Evolutionary conservation across 306 rosid genomes (phyloP).

Genomic region (Heteromeles arbutifolia): DNA sequence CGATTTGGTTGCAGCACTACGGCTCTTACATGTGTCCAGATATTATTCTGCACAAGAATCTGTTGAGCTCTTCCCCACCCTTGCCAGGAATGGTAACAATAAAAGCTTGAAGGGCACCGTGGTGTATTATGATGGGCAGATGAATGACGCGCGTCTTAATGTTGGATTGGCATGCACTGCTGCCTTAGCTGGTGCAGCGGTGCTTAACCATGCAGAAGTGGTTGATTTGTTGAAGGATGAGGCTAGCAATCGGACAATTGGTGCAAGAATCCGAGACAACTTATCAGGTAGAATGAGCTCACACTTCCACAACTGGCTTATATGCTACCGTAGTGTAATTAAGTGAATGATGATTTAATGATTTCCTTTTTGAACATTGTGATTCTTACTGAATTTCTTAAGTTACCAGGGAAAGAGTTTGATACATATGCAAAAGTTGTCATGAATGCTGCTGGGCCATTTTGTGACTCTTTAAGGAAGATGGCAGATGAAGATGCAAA

Average conservation of each 20-base stretch:
- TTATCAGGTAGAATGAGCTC: slow-evolving; percentile 54
- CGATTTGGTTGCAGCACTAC: slow-evolving; percentile 87
- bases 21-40: slow-evolving; percentile 78
- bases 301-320: slow-evolving; percentile 3
- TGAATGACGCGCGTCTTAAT: slow-evolving; percentile 93
- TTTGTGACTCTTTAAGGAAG: slow-evolving; percentile 85
- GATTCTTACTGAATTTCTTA: slow-evolving; percentile 27
- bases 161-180: slow-evolving; percentile 94
- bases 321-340: not conserved
- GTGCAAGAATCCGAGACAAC: slow-evolving; percentile 77
- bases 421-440: slow-evolving; percentile 91
- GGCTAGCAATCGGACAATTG: slow-evolving; percentile 54
- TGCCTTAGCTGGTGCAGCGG: slow-evolving; percentile 96
- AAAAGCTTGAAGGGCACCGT: slow-evolving; percentile 82
- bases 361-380: not conserved
- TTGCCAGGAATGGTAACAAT: slow-evolving; percentile 59
- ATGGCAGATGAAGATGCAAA: slow-evolving; percentile 61
- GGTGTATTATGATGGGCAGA: slow-evolving; percentile 97
- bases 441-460: slow-evolving; percentile 97
- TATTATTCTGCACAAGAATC: slow-evolving; percentile 88
- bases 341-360: not conserved
- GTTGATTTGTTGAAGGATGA: slow-evolving; percentile 79
- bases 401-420: slow-evolving; percentile 69
- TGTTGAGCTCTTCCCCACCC: slow-evolving; percentile 86
- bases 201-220: slow-evolving; percentile 92